A percentile compares a stretch with the other conserved stretches of the same genome.
These are phyloP conservation scores for Castanea sativa DNA, from an alignment of 306 rosid genomes.

Conservation along the genomic window DNA sequence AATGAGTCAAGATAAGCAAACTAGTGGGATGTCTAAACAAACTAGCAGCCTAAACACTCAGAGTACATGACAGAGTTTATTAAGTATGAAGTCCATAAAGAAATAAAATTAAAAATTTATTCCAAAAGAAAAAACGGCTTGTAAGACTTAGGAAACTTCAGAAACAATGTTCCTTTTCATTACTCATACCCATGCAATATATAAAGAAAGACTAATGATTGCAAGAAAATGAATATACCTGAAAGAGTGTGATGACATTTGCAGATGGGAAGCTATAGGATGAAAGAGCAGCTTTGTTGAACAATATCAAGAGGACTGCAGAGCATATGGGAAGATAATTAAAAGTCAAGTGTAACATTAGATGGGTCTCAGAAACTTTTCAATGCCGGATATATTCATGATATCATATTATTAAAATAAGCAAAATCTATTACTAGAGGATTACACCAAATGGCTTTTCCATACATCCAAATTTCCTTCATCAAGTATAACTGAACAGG, in stretches of 20 bases:
- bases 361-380: not conserved
- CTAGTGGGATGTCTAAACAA: not conserved
- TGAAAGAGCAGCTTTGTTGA: conserved; percentile 96
- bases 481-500: not conserved
- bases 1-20: not conserved
- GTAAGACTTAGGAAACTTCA: not conserved
- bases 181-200: not conserved
- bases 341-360: not conserved
- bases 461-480: not conserved
- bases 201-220: not conserved
- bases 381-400: not conserved
- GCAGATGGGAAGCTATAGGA: conserved; percentile 80
- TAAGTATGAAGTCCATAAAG: not conserved
- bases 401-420: not conserved
- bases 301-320: conserved; percentile 83
- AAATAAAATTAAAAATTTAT: not conserved
- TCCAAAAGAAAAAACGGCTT: not conserved
- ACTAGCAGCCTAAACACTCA: not conserved
- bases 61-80: not conserved
- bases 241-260: conserved; percentile 88
- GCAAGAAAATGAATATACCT: conserved; percentile 43
- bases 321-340: not conserved
- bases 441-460: not conserved
- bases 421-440: not conserved
- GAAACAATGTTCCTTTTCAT: not conserved